These are phyloP conservation scores for Ceratocystis smalleyi DNA, from an alignment of 2,329 filamentous ascomycete species.

Conservation along the genomic window DNA sequence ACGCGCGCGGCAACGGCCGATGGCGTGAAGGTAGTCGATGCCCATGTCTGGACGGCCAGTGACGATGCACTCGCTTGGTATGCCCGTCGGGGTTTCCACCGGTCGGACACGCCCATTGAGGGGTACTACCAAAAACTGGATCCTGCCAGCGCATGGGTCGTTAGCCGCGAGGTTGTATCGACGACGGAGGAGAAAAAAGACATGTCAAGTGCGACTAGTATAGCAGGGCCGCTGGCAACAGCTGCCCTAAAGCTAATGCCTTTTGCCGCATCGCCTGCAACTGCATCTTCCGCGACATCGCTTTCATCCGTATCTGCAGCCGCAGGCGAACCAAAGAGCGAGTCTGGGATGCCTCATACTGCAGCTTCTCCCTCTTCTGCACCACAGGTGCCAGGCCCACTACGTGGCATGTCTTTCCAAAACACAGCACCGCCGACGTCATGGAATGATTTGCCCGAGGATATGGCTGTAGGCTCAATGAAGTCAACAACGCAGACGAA, in stretches of 20 bases:
- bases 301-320: slow-evolving; percentile 17
- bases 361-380: not conserved
- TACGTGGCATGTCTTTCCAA: slow-evolving; percentile 37
- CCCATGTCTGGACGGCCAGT: slow-evolving; percentile 55
- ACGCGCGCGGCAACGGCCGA: slow-evolving; percentile 27
- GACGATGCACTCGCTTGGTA: slow-evolving; percentile 50
- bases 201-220: slow-evolving; percentile 15
- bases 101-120: slow-evolving; percentile 32
- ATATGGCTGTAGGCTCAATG: slow-evolving; percentile 33
- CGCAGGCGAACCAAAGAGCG: not conserved
- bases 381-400: slow-evolving; percentile 13
- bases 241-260: slow-evolving; percentile 3
- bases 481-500: slow-evolving; percentile 33
- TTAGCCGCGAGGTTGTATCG: slow-evolving; percentile 31
- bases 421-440: slow-evolving; percentile 43
- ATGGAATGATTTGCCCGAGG: slow-evolving; percentile 50
- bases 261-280: slow-evolving; percentile 19
- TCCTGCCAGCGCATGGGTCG: slow-evolving; percentile 46
- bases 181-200: slow-evolving; percentile 16
- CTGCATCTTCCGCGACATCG: slow-evolving; percentile 24
- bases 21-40: slow-evolving; percentile 35
- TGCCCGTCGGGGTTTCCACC: slow-evolving; percentile 38
- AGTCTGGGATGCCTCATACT: not conserved
- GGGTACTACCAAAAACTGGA: slow-evolving; percentile 48
- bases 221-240: not conserved